Percentiles rank a stretch among this genome's conserved stretches.
These are phyloP conservation scores for Colletotrichum graminicola DNA, from an alignment of 2,329 filamentous ascomycete genomes.

Conservation along the genomic window DNA sequence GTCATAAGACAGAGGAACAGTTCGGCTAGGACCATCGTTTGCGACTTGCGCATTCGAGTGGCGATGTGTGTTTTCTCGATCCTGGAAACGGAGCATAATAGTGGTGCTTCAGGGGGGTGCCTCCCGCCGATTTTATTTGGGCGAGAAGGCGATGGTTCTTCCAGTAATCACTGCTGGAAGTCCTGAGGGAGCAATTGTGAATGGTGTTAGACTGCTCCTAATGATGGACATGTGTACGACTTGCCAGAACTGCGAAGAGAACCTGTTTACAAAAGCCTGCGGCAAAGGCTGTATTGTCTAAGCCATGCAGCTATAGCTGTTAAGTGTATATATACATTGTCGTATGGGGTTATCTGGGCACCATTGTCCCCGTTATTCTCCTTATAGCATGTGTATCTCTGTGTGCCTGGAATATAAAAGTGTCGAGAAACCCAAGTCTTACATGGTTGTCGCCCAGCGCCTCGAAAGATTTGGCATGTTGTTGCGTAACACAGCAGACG, in stretches of 20 bases:
- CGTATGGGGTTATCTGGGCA: neutral
- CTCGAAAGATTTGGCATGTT: too few relatives aligned
- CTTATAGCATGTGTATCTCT: neutral
- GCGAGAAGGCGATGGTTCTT: neutral
- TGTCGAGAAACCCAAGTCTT: neutral
- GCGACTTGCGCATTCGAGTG: too few relatives aligned
- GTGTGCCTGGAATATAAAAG: neutral
- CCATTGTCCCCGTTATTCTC: neutral
- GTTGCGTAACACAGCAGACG: neutral
- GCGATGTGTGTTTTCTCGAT: too few relatives aligned
- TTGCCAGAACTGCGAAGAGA: neutral
- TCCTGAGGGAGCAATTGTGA: neutral
- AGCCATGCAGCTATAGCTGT: neutral
- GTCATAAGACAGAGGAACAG: too few relatives aligned
- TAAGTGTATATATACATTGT: neutral
- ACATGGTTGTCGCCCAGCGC: too few relatives aligned
- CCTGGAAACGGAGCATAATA: too few relatives aligned
- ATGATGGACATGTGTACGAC: neutral
- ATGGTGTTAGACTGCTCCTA: neutral
- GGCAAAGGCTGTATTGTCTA: too few relatives aligned
- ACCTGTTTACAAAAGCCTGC: neutral
- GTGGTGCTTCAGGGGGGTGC: too few relatives aligned
- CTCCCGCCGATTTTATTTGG: neutral
- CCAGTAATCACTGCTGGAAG: neutral
- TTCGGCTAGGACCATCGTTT: too few relatives aligned